Evolutionary conservation across 768 basidiomycete genomes (phyloP).

Genomic region (Sistotremastrum niveocremeum): DNA sequence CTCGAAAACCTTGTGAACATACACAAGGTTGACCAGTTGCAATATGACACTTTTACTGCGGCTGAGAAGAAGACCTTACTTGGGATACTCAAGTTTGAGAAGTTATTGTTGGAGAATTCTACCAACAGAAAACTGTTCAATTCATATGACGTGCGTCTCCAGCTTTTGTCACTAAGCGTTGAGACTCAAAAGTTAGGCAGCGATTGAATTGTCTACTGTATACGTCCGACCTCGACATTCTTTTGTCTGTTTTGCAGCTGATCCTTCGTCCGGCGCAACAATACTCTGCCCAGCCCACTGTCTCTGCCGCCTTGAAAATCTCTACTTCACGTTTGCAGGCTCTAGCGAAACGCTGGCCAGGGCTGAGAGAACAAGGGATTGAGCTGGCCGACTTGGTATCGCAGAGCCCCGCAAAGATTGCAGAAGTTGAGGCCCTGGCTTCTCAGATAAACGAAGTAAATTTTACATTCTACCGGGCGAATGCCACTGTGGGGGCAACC

Average conservation of each 20-base stretch:
- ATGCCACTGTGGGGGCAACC: slow-evolving; percentile 6
- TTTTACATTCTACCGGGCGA: slow-evolving; percentile 70
- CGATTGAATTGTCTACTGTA: slow-evolving; percentile 80
- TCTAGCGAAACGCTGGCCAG: slow-evolving; percentile 76
- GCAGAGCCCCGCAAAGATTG: slow-evolving; percentile 30
- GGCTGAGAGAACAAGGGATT: slow-evolving; percentile 66
- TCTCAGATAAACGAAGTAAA: slow-evolving; percentile 64
- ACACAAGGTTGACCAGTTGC: slow-evolving; percentile 78
- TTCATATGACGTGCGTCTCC: slow-evolving; percentile 83
- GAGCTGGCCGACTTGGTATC: slow-evolving; percentile 57
- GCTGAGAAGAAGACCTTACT: slow-evolving; percentile 60
- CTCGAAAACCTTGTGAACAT: slow-evolving; percentile 71
- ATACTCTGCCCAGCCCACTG: slow-evolving; percentile 78
- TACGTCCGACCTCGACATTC: slow-evolving; percentile 80
- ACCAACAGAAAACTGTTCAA: slow-evolving; percentile 94
- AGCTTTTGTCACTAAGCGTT: slow-evolving; percentile 3
- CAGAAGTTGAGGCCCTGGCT: slow-evolving; percentile 50
- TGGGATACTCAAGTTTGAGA: slow-evolving; percentile 79
- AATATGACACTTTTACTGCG: slow-evolving; percentile 66
- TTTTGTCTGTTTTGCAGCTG: slow-evolving; percentile 71
- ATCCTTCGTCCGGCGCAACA: slow-evolving; percentile 90
- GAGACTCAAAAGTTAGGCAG: slow-evolving; percentile 26
- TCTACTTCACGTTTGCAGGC: slow-evolving; percentile 70
- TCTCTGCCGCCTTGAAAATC: slow-evolving; percentile 70
- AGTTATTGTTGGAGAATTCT: slow-evolving; percentile 87